Conservation (phyloP, 768 basidiomycete genomes). For the Phanerodontia chrysosporium region DNA sequence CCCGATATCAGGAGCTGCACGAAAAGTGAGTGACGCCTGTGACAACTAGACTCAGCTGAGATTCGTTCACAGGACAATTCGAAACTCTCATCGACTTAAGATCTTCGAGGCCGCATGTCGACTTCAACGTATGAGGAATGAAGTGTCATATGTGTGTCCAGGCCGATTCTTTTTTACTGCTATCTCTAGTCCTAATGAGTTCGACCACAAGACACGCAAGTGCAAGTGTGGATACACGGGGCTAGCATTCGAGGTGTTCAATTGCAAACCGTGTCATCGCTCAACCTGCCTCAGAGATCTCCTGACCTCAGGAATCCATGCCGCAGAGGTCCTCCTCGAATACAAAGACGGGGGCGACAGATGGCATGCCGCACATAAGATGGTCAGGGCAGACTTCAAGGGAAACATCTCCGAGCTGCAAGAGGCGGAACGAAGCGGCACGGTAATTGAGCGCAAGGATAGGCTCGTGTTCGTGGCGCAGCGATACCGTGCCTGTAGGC, state of each 20-base stretch:
- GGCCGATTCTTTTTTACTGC: too few species aligned
- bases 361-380: constrained; percentile 35
- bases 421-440: constrained; percentile 35
- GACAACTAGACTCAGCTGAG: not conserved
- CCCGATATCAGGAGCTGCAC: not conserved
- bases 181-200: not conserved
- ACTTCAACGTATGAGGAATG: constrained; percentile 7
- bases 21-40: not conserved
- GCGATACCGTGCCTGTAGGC: constrained; percentile 44
- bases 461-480: constrained; percentile 44
- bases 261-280: constrained; percentile 35
- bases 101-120: constrained; percentile 22
- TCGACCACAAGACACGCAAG: not conserved
- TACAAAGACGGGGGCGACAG: constrained; percentile 10
- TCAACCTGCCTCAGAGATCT: constrained; percentile 35
- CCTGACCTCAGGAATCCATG: constrained; percentile 31
- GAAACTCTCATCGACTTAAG: not conserved
- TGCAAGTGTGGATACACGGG: constrained; percentile 8
- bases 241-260: constrained; percentile 17
- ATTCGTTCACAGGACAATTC: not conserved
- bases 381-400: constrained; percentile 16
- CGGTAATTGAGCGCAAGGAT: constrained; percentile 26
- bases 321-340: constrained; percentile 32
- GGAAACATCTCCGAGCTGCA: constrained; percentile 13
- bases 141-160: too few species aligned